Percentiles rank a stretch among this genome's conserved stretches.
phyloP scores from a whole-genome alignment of 2,329 filamentous ascomycete species.

The Emergomyces pasteurianus region DNA sequence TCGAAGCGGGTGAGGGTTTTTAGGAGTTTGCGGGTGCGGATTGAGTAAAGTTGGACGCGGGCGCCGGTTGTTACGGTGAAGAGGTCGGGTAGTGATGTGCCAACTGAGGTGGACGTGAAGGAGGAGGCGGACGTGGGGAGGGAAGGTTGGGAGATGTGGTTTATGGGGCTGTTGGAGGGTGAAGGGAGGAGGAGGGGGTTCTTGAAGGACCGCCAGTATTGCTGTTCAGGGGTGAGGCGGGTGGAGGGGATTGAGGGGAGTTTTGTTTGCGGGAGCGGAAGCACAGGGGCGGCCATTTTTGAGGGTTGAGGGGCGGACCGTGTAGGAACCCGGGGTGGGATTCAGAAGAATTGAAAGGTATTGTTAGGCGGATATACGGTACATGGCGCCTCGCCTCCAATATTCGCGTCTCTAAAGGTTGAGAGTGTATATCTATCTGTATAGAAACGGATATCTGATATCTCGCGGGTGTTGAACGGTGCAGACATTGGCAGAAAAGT shows the following conservation, averaged over 20 bases:
- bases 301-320: not conserved
- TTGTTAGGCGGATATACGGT: not conserved
- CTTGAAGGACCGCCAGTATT: constrained; percentile 93
- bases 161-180: constrained; percentile 78
- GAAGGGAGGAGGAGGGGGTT: constrained; percentile 83
- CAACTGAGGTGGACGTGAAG: constrained; percentile 32
- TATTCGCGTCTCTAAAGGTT: not conserved
- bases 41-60: constrained; percentile 86
- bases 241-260: constrained; percentile 71
- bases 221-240: constrained; percentile 71
- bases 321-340: not conserved
- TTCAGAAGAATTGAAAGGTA: not conserved
- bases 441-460: not conserved
- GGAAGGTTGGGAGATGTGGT: constrained; percentile 67
- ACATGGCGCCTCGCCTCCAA: not conserved
- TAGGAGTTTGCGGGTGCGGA: constrained; percentile 77
- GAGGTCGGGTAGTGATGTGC: constrained; percentile 46
- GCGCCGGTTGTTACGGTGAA: constrained; percentile 94
- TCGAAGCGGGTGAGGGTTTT: constrained; percentile 93
- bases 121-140: constrained; percentile 33
- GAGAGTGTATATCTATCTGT: not conserved
- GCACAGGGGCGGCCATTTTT: constrained; percentile 80
- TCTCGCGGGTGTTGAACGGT: too few species aligned
- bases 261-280: constrained; percentile 68
- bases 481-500: too few species aligned